A percentile compares a stretch with the other conserved stretches of the same genome.
Evolutionary conservation across 2,329 filamentous ascomycete species (phyloP).

Genomic region (Talaromyces sp.): DNA sequence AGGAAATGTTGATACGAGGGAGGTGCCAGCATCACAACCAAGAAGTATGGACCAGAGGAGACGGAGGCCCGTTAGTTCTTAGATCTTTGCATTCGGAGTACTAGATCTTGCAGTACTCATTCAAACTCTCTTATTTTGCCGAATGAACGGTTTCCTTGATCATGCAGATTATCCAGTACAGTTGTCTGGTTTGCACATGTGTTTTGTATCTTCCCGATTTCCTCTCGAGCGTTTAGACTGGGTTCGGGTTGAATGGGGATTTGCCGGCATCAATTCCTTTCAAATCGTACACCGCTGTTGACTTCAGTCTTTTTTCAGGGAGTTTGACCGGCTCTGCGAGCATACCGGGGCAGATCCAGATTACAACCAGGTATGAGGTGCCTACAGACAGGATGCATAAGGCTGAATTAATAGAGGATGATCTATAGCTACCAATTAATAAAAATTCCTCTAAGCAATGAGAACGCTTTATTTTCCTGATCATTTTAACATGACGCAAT

Average conservation of each 20-base stretch:
- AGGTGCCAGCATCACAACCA: constrained; percentile 1
- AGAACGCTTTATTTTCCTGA: too few species aligned
- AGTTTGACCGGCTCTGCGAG: constrained; percentile 2
- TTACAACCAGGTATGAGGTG: constrained; percentile 8
- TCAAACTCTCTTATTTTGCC: neutral
- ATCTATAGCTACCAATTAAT: too few species aligned
- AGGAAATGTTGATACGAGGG: neutral
- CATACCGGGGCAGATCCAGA: constrained; percentile 2
- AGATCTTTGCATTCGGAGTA: too few species aligned
- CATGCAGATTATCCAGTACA: constrained; percentile 8
- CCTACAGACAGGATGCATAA: neutral
- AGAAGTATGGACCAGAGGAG: neutral
- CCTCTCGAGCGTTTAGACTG: constrained; percentile 1
- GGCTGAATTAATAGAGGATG: neutral
- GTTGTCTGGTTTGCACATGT: constrained; percentile 5
- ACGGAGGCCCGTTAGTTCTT: neutral
- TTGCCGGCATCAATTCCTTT: neutral
- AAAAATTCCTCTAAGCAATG: too few species aligned
- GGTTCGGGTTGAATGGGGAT: constrained; percentile 4
- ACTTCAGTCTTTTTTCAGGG: neutral
- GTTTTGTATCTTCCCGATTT: neutral
- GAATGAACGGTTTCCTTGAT: constrained; percentile 4
- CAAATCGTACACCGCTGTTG: neutral
- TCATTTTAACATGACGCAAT: too few species aligned
- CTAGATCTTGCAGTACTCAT: neutral